phyloP scores from a whole-genome alignment of 2,329 filamentous ascomycete species.

The Phialophora verrucosa region DNA sequence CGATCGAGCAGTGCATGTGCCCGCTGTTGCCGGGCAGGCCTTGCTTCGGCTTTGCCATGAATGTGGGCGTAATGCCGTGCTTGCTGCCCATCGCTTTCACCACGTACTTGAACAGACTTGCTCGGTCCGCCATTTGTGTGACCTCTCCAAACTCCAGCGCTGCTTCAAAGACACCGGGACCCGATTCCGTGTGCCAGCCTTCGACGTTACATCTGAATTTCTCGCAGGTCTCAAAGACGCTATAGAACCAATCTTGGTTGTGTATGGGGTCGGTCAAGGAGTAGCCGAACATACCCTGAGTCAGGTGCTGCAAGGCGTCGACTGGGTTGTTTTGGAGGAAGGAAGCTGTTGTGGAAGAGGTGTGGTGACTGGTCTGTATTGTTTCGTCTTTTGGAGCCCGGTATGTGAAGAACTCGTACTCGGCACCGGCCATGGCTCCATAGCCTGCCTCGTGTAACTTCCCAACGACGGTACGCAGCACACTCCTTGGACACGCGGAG shows the following conservation, averaged over 20 bases:
- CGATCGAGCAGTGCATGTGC: slow-evolving; percentile 91
- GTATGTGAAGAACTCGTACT: slow-evolving; percentile 96
- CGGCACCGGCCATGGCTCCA: slow-evolving; percentile 87
- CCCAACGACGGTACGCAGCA: slow-evolving; percentile 71
- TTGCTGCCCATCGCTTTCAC: slow-evolving; percentile 87
- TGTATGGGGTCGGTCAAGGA: slow-evolving; percentile 84
- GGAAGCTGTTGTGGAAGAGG: slow-evolving; percentile 71
- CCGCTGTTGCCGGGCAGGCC: slow-evolving; percentile 93
- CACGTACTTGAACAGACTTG: slow-evolving; percentile 90
- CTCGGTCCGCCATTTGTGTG: slow-evolving; percentile 86
- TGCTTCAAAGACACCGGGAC: slow-evolving; percentile 93
- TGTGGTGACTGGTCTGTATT: slow-evolving; percentile 57
- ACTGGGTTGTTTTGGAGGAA: slow-evolving; percentile 77
- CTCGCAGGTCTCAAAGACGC: slow-evolving; percentile 79
- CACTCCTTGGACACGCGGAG: slow-evolving; percentile 77
- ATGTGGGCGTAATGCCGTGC: slow-evolving; percentile 92
- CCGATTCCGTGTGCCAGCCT: slow-evolving; percentile 94
- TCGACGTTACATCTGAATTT: slow-evolving; percentile 82
- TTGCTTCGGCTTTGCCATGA: slow-evolving; percentile 96
- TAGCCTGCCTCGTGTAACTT: slow-evolving; percentile 73
- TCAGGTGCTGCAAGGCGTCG: slow-evolving; percentile 75
- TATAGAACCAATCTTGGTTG: slow-evolving; percentile 92
- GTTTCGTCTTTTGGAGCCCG: slow-evolving; percentile 63
- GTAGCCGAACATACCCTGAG: slow-evolving; percentile 96
- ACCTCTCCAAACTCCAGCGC: slow-evolving; percentile 89